Percentiles rank a stretch among this genome's conserved stretches.
These are phyloP conservation scores for Penicillium paneum DNA, from an alignment of 2,329 filamentous ascomycete species.

Conservation along the genomic window DNA sequence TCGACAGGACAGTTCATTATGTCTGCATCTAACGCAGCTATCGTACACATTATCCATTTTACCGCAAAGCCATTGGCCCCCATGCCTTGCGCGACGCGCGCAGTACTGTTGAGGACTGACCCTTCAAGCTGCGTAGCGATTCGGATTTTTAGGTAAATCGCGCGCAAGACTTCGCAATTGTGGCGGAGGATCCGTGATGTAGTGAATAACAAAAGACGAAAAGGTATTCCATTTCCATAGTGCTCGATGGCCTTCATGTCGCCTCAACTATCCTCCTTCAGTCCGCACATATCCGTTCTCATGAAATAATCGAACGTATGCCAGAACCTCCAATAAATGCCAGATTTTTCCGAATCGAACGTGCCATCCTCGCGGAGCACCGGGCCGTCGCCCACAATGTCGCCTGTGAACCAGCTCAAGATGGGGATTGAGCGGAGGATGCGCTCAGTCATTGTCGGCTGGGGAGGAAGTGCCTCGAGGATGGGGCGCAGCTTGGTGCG, in stretches of 20 bases:
- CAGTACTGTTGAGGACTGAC: neutral
- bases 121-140: neutral
- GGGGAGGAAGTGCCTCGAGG: constrained; percentile 67
- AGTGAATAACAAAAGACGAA: neutral
- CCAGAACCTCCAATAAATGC: constrained; percentile 60
- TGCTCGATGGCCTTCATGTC: neutral
- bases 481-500: constrained; percentile 64
- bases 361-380: constrained; percentile 45
- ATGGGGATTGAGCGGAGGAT: constrained; percentile 65
- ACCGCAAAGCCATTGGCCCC: neutral
- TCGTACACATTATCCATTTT: constrained; percentile 12
- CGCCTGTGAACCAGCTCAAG: constrained; percentile 66
- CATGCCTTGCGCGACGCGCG: neutral
- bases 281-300: constrained; percentile 61
- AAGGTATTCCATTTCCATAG: neutral
- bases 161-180: neutral
- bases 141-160: neutral
- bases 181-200: neutral
- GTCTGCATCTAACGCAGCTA: constrained; percentile 15
- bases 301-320: constrained; percentile 54
- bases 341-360: constrained; percentile 67
- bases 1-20: constrained; percentile 12
- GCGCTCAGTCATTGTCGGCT: constrained; percentile 63
- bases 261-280: constrained; percentile 51
- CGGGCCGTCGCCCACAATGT: constrained; percentile 48